Evolutionary conservation across 2,329 filamentous ascomycete genomes (phyloP), one percentile per base, ranked within the genome.

Genomic region (Paracoccidioides lutzii): DNA sequence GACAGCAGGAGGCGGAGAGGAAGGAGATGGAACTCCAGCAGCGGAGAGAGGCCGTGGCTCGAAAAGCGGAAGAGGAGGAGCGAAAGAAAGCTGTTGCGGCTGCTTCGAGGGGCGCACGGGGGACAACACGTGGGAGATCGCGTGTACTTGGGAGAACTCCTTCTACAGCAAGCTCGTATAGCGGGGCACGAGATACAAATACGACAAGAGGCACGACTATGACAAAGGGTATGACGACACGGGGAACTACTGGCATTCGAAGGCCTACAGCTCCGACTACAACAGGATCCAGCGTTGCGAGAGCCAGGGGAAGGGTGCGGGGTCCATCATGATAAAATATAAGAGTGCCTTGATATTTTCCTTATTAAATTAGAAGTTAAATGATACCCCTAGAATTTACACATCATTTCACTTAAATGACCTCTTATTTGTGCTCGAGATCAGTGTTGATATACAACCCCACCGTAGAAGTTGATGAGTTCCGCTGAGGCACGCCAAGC

Each of bases 21-120:
- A 81, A 82, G 52, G 86, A 84, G 48, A 80, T 80, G 2, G 90
- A 95, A 65, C 86, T 93, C 57, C 87, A 93, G 68, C 81, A 85
- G 59, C 80, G 88, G 57, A 80, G 83, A 54, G 88, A 90, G 61
- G 87, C 87, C 37, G 79, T 84, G 10, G 75, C 73, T 5, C 71
- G 75, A 52, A 77, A 72, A 57, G 73, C 75, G 64, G 83, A 71
- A 60, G 76, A 75, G 59, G 74, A 74, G 55, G 75, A 71, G 58
- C 71, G 64, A 57, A 71, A 63, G 63, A 71, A 68, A 59, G 65
- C 64, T 33, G 64, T 62, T 3, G 63, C 62, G 15, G 52, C 60
- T 53, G 52, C 62, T 22, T 53, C 67, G 22, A 64, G 67, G 58
- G 64, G 66, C 42, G 61, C 67, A 28, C 66, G 71, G 22, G 68